Percentiles rank a stretch among this genome's conserved stretches.
Evolutionary conservation across 1,139 yeast species (phyloP).

Genomic region (Yarrowia galli): DNA sequence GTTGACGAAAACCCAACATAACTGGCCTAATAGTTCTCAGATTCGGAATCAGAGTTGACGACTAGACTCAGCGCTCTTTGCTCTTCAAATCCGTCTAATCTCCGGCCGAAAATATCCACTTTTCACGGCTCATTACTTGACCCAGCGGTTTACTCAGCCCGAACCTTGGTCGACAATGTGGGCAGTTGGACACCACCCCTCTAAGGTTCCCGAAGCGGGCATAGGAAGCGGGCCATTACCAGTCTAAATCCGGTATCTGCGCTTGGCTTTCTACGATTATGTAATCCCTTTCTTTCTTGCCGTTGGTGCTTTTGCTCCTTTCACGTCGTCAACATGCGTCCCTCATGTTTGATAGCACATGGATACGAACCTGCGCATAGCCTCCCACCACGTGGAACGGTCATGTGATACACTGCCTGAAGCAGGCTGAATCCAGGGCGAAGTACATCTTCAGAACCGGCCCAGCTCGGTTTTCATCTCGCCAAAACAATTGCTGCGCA

Average conservation of each 20-base stretch:
- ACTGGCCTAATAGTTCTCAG: background rate
- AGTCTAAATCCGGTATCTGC: constrained; percentile 5
- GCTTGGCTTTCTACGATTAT: constrained; percentile 5
- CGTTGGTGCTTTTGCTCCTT: background rate
- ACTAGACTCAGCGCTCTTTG: background rate
- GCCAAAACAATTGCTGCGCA: background rate
- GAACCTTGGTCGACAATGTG: background rate
- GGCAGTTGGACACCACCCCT: background rate
- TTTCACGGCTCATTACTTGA: background rate
- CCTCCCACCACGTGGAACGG: background rate
- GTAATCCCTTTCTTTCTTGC: background rate
- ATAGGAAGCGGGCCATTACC: constrained; percentile 1
- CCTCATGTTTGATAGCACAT: constrained; percentile 25
- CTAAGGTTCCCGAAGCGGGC: constrained; percentile 14
- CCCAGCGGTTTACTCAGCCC: constrained; percentile 13
- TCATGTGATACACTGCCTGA: background rate
- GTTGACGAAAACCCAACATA: background rate
- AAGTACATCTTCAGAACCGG: background rate
- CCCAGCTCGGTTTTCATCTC: background rate
- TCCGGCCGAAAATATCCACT: background rate
- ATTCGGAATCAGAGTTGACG: background rate
- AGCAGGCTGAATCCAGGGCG: background rate
- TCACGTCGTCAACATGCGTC: constrained; percentile 3
- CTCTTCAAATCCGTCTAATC: background rate
- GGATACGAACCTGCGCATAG: constrained; percentile 20